Percentiles rank a stretch among this genome's conserved stretches.
These are phyloP conservation scores for Rosa multiflora DNA, from an alignment of 306 rosid species.

Conservation along the genomic window DNA sequence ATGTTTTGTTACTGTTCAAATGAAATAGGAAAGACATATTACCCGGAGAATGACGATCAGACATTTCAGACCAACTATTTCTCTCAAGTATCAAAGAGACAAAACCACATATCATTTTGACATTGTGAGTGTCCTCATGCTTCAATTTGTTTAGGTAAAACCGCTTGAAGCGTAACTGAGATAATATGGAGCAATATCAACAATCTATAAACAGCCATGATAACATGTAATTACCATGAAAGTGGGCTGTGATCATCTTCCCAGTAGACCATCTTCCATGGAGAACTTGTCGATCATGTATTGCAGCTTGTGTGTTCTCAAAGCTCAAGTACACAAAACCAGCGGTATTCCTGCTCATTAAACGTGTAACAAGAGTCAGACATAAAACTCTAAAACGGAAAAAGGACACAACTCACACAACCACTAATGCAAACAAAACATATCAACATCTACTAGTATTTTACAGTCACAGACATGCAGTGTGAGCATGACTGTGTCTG, in stretches of 20 bases:
- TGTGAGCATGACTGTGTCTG: too few species aligned
- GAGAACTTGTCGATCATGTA: constrained; percentile 70
- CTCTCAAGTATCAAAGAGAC: too few species aligned
- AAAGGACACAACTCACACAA: neutral
- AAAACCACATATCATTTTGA: neutral
- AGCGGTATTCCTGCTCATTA: constrained; percentile 62
- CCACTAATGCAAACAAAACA: constrained; percentile 34
- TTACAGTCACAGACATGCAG: too few species aligned
- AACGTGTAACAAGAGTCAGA: constrained; percentile 2
- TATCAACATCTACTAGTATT: constrained; percentile 43
- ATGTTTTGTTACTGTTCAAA: neutral
- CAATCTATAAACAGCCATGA: neutral
- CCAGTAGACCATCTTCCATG: constrained; percentile 99
- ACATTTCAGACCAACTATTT: too few species aligned
- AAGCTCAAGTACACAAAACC: constrained; percentile 75
- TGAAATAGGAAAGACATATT: neutral
- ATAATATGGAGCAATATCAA: constrained; percentile 15
- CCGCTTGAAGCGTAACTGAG: neutral
- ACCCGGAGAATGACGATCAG: too few species aligned
- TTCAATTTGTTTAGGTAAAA: neutral
- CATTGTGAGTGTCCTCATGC: neutral
- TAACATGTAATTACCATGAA: constrained; percentile 54
- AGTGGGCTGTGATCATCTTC: constrained; percentile 84
- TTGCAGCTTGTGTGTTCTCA: constrained; percentile 64
- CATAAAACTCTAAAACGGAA: neutral